Evolutionary conservation across 2,329 filamentous ascomycete species (phyloP), one percentile per base, ranked within the genome.

Genomic region (Diplocarpon rosae): DNA sequence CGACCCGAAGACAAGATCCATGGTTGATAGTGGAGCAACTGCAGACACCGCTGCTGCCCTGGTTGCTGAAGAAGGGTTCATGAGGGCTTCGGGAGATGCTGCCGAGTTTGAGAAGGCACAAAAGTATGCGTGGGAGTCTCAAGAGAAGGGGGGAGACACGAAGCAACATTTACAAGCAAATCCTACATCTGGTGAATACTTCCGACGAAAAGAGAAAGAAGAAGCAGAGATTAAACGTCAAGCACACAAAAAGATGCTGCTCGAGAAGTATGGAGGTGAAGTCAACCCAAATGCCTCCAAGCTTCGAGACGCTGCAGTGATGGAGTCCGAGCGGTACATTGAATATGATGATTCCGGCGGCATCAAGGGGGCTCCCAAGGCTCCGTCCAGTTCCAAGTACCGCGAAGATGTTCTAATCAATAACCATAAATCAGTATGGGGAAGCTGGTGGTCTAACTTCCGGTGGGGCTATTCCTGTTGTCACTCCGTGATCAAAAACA

Each of bases 381-480:
- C 76, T 44, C 74, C 75, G 42, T 83, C 82, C 40, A 90, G 85
- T 63, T 94, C 87, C 33, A 96, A 95, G 62, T 98, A 98, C 59
- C 66, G 80, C 4, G 92, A 98, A 60, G 87, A 98, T 58, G 72
- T 95, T 0, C 69, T 84, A 43, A 75, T 83, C 62, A 90, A 94
- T 68, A 98, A 98, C 59, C 92, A 98, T 66, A 87, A 78, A 2
- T 82, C 83, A 0, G 82, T 95, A 2, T 98, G 88, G 85, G 92
- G 92, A 39, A 95, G 88, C 59, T 98, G 92, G 92, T 98, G 92
- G 92, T 77, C 80, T 42, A 80, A 86, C 59, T 96, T 95, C 67
- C 76, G 83, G 64, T 98, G 92, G 92, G 92, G 92, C 1, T 98
- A 95, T 64, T 76, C 85, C 16, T 98, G 92, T 64, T 98, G 92